phyloP scores from a whole-genome alignment of 2,329 filamentous ascomycete genomes.

The Parastagonospora avenae region DNA sequence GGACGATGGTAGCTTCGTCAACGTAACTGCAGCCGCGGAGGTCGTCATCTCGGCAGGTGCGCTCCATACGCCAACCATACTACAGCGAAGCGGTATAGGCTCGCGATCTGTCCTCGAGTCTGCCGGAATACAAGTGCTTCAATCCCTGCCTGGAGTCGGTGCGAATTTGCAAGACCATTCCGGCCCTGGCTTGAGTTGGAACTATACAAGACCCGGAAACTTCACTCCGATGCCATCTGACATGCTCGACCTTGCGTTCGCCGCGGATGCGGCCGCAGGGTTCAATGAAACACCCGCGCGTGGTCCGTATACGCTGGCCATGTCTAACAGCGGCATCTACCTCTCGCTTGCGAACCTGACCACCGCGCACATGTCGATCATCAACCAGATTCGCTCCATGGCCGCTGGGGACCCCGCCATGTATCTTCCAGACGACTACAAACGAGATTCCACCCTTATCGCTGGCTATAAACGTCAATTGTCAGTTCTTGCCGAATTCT shows the following conservation, averaged over 20 bases:
- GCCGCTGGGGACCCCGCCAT: not conserved
- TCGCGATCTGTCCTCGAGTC: slow-evolving; percentile 52
- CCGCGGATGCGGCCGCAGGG: slow-evolving; percentile 1
- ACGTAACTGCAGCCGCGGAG: slow-evolving; percentile 27
- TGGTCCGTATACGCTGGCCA: slow-evolving; percentile 12
- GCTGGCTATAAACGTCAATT: slow-evolving; percentile 9
- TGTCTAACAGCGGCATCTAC: slow-evolving; percentile 6
- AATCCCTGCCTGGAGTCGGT: slow-evolving; percentile 65
- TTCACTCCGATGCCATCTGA: slow-evolving; percentile 6
- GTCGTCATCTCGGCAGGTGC: slow-evolving; percentile 58
- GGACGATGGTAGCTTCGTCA: not conserved
- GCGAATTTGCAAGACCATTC: slow-evolving; percentile 65
- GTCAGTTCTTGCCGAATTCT: slow-evolving; percentile 3
- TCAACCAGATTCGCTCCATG: slow-evolving; percentile 1
- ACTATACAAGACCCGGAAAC: slow-evolving; percentile 7
- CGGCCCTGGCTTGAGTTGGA: slow-evolving; percentile 3
- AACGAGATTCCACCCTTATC: slow-evolving; percentile 3
- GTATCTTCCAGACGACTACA: slow-evolving; percentile 5
- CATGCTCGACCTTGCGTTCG: slow-evolving; percentile 7
- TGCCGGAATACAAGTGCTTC: slow-evolving; percentile 54
- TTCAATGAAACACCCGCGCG: slow-evolving; percentile 8
- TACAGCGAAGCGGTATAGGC: slow-evolving; percentile 67
- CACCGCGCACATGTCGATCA: not conserved
- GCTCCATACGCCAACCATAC: slow-evolving; percentile 57
- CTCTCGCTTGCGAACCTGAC: slow-evolving; percentile 7